Percentiles rank a stretch among this genome's conserved stretches.
Evolutionary conservation across 2,329 filamentous ascomycete genomes (phyloP).

Genomic region (Pseudogymnoascus sp.): DNA sequence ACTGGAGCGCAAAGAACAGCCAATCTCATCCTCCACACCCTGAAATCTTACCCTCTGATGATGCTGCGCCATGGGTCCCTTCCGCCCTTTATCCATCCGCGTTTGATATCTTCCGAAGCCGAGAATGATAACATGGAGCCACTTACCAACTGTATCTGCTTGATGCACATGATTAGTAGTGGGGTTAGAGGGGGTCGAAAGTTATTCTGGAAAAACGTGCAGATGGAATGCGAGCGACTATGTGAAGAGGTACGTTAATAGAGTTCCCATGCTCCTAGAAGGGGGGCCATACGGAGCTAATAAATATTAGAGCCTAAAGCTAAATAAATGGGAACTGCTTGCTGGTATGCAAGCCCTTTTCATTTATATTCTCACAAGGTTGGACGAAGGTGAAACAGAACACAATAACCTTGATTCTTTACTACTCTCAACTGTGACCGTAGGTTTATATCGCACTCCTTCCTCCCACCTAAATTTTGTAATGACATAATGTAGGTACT

Average conservation of each 20-base stretch:
- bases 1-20: slow-evolving; percentile 28
- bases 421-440: slow-evolving; percentile 30
- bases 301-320: slow-evolving; percentile 23
- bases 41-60: slow-evolving; percentile 37
- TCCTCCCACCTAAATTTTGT: slow-evolving; percentile 4
- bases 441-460: slow-evolving; percentile 20
- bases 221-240: slow-evolving; percentile 36
- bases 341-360: slow-evolving; percentile 38
- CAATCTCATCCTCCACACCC: slow-evolving; percentile 33
- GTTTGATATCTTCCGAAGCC: slow-evolving; percentile 21
- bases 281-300: slow-evolving; percentile 11
- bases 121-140: slow-evolving; percentile 29
- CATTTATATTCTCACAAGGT: slow-evolving; percentile 36
- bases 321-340: slow-evolving; percentile 34
- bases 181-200: slow-evolving; percentile 31
- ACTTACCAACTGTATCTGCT: slow-evolving; percentile 35
- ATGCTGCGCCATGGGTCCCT: slow-evolving; percentile 32
- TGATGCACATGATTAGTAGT: slow-evolving; percentile 35
- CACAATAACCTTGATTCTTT: slow-evolving; percentile 36
- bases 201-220: slow-evolving; percentile 40
- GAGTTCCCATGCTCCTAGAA: slow-evolving; percentile 8
- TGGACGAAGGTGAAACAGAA: slow-evolving; percentile 39
- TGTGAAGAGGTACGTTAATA: slow-evolving; percentile 28
- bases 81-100: slow-evolving; percentile 38
- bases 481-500: slow-evolving; percentile 14